Percentiles rank a stretch among this genome's conserved stretches.
phyloP scores from a whole-genome alignment of 1,139 yeast species.

The Candida gigantensis region DNA sequence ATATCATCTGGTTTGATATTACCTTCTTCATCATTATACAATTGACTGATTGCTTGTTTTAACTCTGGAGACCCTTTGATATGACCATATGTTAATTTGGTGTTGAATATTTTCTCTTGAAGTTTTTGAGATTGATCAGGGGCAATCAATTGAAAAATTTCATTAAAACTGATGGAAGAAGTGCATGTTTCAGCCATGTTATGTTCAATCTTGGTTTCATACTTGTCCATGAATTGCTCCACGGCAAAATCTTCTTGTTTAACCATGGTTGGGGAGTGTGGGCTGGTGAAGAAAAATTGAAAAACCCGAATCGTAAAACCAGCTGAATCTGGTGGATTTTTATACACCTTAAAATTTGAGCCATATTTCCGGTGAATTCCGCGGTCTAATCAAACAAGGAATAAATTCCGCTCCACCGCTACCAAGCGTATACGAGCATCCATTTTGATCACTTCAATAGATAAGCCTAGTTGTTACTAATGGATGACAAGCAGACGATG shows the following conservation, averaged over 20 bases:
- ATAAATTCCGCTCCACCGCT: too few species aligned
- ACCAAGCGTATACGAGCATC: too few species aligned
- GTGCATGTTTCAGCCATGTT: constrained; percentile 61
- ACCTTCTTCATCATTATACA: constrained; percentile 31
- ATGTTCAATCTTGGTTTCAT: constrained; percentile 40
- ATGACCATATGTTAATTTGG: constrained; percentile 47
- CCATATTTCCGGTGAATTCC: too few species aligned
- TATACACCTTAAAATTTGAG: too few species aligned
- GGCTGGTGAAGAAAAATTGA: not conserved
- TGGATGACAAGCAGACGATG: too few species aligned
- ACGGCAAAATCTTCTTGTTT: constrained; percentile 49
- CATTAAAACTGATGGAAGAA: constrained; percentile 42
- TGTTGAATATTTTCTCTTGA: constrained; percentile 12
- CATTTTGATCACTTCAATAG: too few species aligned
- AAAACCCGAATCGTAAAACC: not conserved
- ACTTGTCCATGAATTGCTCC: constrained; percentile 58
- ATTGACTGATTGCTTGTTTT: constrained; percentile 32
- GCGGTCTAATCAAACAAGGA: too few species aligned
- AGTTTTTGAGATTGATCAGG: constrained; percentile 17
- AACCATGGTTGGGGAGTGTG: constrained; percentile 10
- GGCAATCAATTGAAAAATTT: constrained; percentile 34
- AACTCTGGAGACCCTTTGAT: constrained; percentile 49
- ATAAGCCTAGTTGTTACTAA: too few species aligned
- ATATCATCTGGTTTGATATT: constrained; percentile 32
- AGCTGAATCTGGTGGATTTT: too few species aligned